A percentile compares a stretch with the other conserved stretches of the same genome.
Conservation (phyloP, 371 early-diverging fungal genomes). For the Blyttiomyces sp. region DNA sequence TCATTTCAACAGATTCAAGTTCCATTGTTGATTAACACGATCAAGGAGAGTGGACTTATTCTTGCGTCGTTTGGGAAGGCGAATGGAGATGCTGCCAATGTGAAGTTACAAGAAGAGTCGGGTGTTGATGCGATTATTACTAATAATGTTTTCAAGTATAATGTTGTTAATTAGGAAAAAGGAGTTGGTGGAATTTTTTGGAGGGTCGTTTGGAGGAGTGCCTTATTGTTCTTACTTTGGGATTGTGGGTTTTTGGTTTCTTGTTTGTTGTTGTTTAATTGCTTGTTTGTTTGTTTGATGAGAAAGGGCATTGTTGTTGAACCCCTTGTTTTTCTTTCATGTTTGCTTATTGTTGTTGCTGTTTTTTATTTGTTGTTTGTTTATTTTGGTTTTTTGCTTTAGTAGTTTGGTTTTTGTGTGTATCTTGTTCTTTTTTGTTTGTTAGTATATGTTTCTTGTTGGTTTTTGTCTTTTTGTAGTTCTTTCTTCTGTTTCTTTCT, state of each 20-base stretch:
- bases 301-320: neutral
- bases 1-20: conserved; percentile 71
- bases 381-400: neutral
- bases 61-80: conserved; percentile 79
- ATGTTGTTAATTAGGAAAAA: conserved; percentile 10
- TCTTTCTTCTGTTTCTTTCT: neutral
- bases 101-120: conserved; percentile 67
- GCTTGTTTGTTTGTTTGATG: neutral
- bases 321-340: neutral
- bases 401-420: neutral
- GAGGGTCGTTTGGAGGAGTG: neutral
- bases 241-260: neutral
- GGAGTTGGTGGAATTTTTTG: neutral
- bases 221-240: neutral
- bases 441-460: neutral
- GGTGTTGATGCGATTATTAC: conserved; percentile 85
- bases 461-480: neutral
- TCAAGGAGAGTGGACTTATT: conserved; percentile 87
- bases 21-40: conserved; percentile 78
- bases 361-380: neutral
- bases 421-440: neutral
- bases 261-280: neutral
- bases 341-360: neutral
- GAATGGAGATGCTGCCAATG: conserved; percentile 60
- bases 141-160: conserved; percentile 50